Base-by-base conservation (phyloP, 257 asterid genomes). In the Rubia yunnanensis region DNA sequence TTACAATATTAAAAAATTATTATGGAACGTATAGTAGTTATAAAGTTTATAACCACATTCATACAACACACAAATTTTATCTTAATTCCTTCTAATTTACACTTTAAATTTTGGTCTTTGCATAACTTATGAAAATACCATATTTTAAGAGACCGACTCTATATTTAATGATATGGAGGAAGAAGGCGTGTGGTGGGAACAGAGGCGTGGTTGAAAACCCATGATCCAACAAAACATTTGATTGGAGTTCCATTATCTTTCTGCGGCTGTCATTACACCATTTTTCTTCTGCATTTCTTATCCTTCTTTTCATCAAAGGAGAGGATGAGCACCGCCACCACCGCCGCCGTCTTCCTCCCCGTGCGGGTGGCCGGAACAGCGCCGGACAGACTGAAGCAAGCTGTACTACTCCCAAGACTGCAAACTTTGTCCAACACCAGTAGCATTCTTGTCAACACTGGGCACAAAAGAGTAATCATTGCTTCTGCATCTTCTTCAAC, bases 401-500 rank as follows among this genome's bases (percentile, higher is more conserved):
- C 11, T 5, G 10, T 69, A 18, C 60, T 70, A 70, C 26, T 69
- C 26, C 63, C 74, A 18, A 82, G 67, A 31, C 71, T 48, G 67
- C 63, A 72, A 61, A 18, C 35, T 54, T 52, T 66, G n/a, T 61
- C 77, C 41, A 56, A 58, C 34, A 56, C 60, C 28, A 59, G 18
- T n/a, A 27, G 14, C 8, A 13, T 57, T 56, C 36, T 28, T 55
- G 60, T 26, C 3, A 55, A 24, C 15, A 30, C 1, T 60, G 36
- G 34, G 52, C 75, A 64, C 3, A 20, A 68, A 38, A 80, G 62
- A 50, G 32, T 3, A 46, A 3, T 26, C n/a, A n/a, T 78, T 65
- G 78, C 82, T 70, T 79, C 96, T 5, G 64, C 86, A 27, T 79
- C 94, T 27, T 79, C 94, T 27, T 81, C 86, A 53, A 74, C 63